Percentiles rank a stretch among this genome's conserved stretches.
These are phyloP conservation scores for Malassezia furfur DNA, from an alignment of 1,284 basidiomycete genomes.

Conservation along the genomic window DNA sequence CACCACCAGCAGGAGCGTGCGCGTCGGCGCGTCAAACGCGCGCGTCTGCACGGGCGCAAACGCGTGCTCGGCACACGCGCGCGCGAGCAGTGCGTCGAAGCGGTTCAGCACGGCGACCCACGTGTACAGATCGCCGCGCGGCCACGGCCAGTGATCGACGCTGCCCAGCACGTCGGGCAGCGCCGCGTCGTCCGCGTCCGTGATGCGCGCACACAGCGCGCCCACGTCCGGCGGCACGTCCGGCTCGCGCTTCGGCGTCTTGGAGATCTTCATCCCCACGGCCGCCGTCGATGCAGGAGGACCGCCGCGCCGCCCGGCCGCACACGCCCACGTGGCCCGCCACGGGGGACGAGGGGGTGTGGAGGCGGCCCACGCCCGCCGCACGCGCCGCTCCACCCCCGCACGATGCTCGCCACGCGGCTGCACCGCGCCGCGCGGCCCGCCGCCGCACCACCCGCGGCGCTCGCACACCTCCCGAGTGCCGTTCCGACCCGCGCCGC, in stretches of 20 bases:
- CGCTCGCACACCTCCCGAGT: too few species aligned
- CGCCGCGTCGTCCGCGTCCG: slow-evolving; percentile 32
- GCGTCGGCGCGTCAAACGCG: slow-evolving; percentile 67
- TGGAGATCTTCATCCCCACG: slow-evolving; percentile 45
- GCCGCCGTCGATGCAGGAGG: neutral
- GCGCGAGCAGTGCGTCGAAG: slow-evolving; percentile 79
- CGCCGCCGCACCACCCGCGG: too few species aligned
- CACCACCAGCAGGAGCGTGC: slow-evolving; percentile 67
- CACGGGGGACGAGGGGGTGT: too few species aligned
- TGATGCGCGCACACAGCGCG: slow-evolving; percentile 28
- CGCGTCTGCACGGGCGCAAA: slow-evolving; percentile 55
- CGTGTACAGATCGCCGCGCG: slow-evolving; percentile 88
- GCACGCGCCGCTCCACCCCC: too few species aligned
- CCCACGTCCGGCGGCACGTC: slow-evolving; percentile 31
- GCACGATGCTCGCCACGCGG: neutral
- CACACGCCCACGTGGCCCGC: neutral
- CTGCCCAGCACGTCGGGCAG: slow-evolving; percentile 33
- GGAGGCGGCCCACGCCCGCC: too few species aligned
- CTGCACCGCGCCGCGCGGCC: neutral
- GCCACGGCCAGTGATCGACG: slow-evolving; percentile 69
- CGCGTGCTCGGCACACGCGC: slow-evolving; percentile 67
- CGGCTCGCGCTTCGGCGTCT: slow-evolving; percentile 41
- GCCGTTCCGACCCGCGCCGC: too few species aligned
- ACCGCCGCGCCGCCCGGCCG: neutral
- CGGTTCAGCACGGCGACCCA: slow-evolving; percentile 93